These are phyloP conservation scores for Candida anglica DNA, from an alignment of 805 yeast genomes.

Conservation along the genomic window DNA sequence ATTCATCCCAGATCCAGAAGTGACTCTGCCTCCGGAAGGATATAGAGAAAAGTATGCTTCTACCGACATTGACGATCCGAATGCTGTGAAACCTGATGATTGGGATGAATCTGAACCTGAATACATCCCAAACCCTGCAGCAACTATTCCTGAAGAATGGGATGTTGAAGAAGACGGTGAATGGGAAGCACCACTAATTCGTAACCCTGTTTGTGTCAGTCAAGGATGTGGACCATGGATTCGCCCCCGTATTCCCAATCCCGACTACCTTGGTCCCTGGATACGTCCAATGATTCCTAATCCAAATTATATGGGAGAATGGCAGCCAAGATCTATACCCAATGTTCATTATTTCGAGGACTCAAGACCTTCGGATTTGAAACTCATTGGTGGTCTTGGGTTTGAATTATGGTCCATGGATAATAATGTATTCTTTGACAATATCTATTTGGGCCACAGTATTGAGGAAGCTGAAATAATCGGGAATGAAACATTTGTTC, in stretches of 20 bases:
- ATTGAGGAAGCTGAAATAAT: conserved; percentile 78
- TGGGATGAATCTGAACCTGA: conserved; percentile 70
- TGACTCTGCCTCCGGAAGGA: conserved; percentile 68
- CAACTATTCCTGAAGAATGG: conserved; percentile 74
- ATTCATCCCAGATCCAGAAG: conserved; percentile 63
- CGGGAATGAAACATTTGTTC: conserved; percentile 71
- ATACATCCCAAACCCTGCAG: conserved; percentile 64
- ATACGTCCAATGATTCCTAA: conserved; percentile 60
- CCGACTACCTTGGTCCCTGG: conserved; percentile 78
- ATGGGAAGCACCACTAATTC: conserved; percentile 69
- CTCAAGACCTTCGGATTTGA: conserved; percentile 52
- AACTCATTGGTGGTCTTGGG: conserved; percentile 70
- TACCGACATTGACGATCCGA: conserved; percentile 59
- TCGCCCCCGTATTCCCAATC: conserved; percentile 63
- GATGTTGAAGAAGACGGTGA: conserved; percentile 87
- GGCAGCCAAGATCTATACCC: conserved; percentile 62
- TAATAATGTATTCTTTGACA: conserved; percentile 68
- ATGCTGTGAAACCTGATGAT: conserved; percentile 62
- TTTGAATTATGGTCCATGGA: conserved; percentile 91
- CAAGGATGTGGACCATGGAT: conserved; percentile 84
- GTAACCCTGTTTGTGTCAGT: conserved; percentile 68
- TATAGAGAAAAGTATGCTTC: conserved; percentile 76
- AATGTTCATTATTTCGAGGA: conserved; percentile 73
- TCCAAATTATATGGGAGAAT: conserved; percentile 76
- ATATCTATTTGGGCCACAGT: conserved; percentile 81